Evolutionary conservation across 768 basidiomycete genomes (phyloP), one percentile per base, ranked within the genome.

Genomic region (Termitomyces sp.): DNA sequence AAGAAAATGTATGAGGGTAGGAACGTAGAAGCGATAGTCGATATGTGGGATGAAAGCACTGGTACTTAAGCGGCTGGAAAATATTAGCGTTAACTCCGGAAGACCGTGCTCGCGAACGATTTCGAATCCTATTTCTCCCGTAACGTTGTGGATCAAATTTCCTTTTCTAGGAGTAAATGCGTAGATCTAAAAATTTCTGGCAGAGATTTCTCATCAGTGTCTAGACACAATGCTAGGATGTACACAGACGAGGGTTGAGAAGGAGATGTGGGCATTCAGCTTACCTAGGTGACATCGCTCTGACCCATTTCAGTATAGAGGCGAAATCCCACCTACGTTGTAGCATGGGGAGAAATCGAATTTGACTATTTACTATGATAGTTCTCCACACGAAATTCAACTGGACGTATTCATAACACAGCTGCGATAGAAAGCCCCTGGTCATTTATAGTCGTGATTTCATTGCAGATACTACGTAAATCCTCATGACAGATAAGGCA

Each of bases 31-130:
- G 79, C 84, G 4, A 77, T 93, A 54, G 83, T 94, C 5, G 92
- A 95, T 61, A 91, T 95, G 2, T 95, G 89, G n/a, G 87, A 93
- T 91, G 62, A 92, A 93, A 63, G 87, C 87, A 0, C 87, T 90
- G 0, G 83, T 90, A 11, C 72, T 73, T 59, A 74, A 61, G 38
- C 21, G n/a, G 73, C 11, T 92, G 90, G 90, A 81, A 74, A 62
- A 86, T 86, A 58, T 74, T 89, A 41, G 90, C 90, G 0, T 85
- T 54, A 77, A n/a, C 73, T 0, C 68, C 69, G 23, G 74, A 81
- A 53, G 78, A 80, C 44, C 71, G 82, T 60, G 62, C 63, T 29
- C 63, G 66, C 0, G 19, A 19, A 9, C 11, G 40, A 41, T 19
- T 21, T 19, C 6, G 4, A 21, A 12, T 21, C 23, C 41, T 7